phyloP scores from a whole-genome alignment of 2,329 filamentous ascomycete genomes.

The Nigrograna mackinnonii region DNA sequence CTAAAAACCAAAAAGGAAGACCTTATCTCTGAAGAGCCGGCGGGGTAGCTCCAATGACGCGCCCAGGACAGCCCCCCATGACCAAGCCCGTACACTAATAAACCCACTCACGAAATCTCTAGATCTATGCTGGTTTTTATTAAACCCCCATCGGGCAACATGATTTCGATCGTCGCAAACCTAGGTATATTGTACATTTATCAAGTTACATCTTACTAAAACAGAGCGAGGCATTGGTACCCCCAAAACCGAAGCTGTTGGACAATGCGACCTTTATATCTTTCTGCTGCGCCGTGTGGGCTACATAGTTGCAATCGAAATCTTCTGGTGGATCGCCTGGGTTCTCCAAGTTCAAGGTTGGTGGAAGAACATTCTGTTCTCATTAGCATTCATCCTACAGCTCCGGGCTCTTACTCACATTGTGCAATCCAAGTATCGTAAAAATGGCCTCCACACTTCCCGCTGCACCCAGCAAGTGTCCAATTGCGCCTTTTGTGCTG shows the following conservation, averaged over 20 bases:
- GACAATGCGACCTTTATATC: slow-evolving; percentile 76
- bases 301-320: slow-evolving; percentile 84
- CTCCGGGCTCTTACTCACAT: slow-evolving; percentile 61
- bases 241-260: slow-evolving; percentile 98
- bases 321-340: slow-evolving; percentile 62
- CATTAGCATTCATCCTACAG: slow-evolving; percentile 12
- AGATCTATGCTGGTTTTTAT: too few relatives aligned
- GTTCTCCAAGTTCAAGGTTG: slow-evolving; percentile 79
- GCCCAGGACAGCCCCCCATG: too few relatives aligned
- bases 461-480: slow-evolving; percentile 88
- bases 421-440: slow-evolving; percentile 73
- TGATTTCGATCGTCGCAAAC: too few relatives aligned
- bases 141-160: too few relatives aligned
- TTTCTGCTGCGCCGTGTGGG: slow-evolving; percentile 70
- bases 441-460: slow-evolving; percentile 91
- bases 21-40: too few relatives aligned
- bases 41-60: too few relatives aligned
- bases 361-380: slow-evolving; percentile 73
- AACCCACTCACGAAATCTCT: too few relatives aligned
- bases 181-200: too few relatives aligned
- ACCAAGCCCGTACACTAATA: too few relatives aligned
- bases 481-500: slow-evolving; percentile 91
- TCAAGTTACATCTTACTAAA: slow-evolving; percentile 58
- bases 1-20: too few relatives aligned
- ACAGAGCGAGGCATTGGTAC: slow-evolving; percentile 89